These are phyloP conservation scores for Datura wrightii DNA, from an alignment of 257 asterid species.

Conservation along the genomic window DNA sequence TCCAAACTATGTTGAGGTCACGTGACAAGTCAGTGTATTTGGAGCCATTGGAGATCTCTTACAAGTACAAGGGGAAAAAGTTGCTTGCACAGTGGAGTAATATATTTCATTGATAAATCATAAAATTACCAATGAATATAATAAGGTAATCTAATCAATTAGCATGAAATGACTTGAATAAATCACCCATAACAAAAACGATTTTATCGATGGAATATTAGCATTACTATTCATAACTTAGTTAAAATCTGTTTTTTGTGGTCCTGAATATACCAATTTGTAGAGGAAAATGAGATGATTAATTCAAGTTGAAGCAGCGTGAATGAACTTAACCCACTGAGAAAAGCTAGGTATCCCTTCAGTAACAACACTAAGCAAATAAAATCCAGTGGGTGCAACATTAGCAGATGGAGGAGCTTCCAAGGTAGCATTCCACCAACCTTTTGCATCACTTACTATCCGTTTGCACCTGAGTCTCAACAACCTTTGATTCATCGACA, in stretches of 20 bases:
- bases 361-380: constrained; percentile 64
- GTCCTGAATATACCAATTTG: background rate
- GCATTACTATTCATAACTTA: constrained; percentile 7
- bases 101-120: background rate
- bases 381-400: constrained; percentile 74
- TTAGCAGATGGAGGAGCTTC: constrained; percentile 64
- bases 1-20: no score
- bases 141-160: background rate
- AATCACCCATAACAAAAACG: background rate
- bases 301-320: constrained; percentile 28
- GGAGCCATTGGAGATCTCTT: background rate
- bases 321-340: constrained; percentile 61
- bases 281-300: background rate
- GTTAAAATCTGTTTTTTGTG: no score
- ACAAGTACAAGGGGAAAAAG: background rate
- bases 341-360: constrained; percentile 64
- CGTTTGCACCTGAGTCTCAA: constrained; percentile 49
- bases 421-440: constrained; percentile 51
- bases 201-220: background rate
- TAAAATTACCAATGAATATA: background rate
- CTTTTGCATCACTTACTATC: constrained; percentile 40
- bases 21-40: background rate
- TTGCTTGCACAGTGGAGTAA: background rate
- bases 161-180: background rate
- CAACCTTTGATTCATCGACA: constrained; percentile 74